Base-by-base conservation (phyloP, 2,329 filamentous ascomycete genomes). In the Hypoxylon sp. region DNA sequence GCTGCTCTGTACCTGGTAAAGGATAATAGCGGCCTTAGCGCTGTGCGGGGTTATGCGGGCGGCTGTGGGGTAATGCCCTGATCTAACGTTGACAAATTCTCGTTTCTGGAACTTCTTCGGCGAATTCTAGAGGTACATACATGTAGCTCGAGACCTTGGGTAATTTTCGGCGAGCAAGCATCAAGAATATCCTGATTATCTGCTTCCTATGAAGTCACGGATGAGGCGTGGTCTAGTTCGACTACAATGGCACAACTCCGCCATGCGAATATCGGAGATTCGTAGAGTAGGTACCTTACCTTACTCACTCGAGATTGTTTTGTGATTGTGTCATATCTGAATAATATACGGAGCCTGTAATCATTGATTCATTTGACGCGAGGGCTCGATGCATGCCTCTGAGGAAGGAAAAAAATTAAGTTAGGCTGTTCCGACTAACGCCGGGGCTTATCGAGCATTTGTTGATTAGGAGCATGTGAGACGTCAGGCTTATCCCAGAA, bases 41-140 rank as follows among this genome's bases (percentile, higher is more conserved):
- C n/a, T 12, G 32, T 47, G 48, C 50, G 58, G 58, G 51, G 43
- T 32, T 41, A n/a, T 47, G 25, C 50, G 61, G 61, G 43, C 37
- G 8, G 34, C 34, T 19, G 37, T 11, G 37, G 37, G 37, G 37
- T 41, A 41, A 14, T 21, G 37, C 37, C 37, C 37, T 11, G 6
- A 19, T 39, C 5, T 5, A 16, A 12, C 8, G 9, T 34, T 12
- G 37, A 21, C 37, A 41, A 21, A 21, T 41, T 21, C 37, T 21
- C 37, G 37, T 9, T 41, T 21, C 37, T 41, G 37, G 16, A 39
- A 21, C 37, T 4, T 41, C 16, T 21, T 41, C 37, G 37, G 37
- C 16, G 37, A 41, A 41, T 41, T 39, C n/a, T 11, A 41, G 3
- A 8, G n/a, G n/a, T n/a, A n/a, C n/a, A n/a, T n/a, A n/a, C n/a